Base-by-base conservation (phyloP, 805 yeast genomes). In the Phaffomyces antillensis region DNA sequence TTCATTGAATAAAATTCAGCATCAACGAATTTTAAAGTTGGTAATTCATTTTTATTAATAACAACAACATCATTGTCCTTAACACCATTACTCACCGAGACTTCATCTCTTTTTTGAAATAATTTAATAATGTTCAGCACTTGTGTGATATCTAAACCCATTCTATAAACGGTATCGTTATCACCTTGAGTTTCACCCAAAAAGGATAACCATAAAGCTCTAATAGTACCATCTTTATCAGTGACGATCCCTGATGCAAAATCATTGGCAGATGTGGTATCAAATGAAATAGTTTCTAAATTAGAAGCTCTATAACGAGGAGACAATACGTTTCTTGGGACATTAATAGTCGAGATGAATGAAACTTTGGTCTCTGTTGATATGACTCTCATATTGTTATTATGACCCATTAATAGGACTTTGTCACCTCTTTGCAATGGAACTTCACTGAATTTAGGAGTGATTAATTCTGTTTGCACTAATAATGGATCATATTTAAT, bases 241-340 rank as follows among this genome's bases (percentile, higher is more conserved):
- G 85, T 82, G 37, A 90, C 63, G 4, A 88, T 75, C 53, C 96
- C 97, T 4, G 93, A 76, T 25, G 76, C 77, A 64, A 95, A 86
- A 50, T 84, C 87, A 37, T 77, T 77, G 40, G 86, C 77, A 41
- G 83, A 63, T 45, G 77, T 79, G 35, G 86, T 81, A 56, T 90
- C 96, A 37, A 87, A 73, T 12, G 85, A 70, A 23, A 87, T 69
- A 26, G 88, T 81, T 56, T 87, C 96, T 39, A 88, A 64, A 58
- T 88, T 88, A 4, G 90, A 82, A 6, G 89, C 96, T 58, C 95
- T 76, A 63, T 86, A 89, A 48, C 93, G 76, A 24, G 96, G 96
- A 11, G 83, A 68, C 33, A 73, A 68, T 1, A 79, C 68, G 51
- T 79, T 78, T 18, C 83, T 72, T 15, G 95, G 91, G 17, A 89